Conservation (phyloP, 2,329 filamentous ascomycete genomes). For the Podosphaera xanthii region DNA sequence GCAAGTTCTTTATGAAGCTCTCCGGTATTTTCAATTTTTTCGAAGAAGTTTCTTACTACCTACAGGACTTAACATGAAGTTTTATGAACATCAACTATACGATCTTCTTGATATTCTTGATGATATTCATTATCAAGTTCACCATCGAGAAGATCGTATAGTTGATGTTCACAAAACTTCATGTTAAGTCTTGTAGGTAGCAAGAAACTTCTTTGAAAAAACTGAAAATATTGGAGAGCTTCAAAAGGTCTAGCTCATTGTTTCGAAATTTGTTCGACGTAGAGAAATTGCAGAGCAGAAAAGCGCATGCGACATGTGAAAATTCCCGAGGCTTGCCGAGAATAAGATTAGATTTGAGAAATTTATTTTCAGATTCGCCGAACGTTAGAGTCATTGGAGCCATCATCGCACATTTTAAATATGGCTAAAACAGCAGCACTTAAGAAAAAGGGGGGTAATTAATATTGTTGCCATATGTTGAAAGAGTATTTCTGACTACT, state of each 20-base stretch:
- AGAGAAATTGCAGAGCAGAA: too few relatives aligned
- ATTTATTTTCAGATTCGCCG: too few relatives aligned
- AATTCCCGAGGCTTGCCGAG: too few relatives aligned
- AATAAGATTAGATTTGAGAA: too few relatives aligned
- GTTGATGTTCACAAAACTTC: conserved; percentile 9
- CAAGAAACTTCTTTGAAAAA: too few relatives aligned
- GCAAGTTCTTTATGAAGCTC: too few relatives aligned
- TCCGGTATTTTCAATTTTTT: too few relatives aligned
- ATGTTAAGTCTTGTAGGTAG: conserved; percentile 14
- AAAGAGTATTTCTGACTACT: background rate
- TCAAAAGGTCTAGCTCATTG: too few relatives aligned
- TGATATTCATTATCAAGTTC: conserved; percentile 6
- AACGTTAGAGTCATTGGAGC: too few relatives aligned
- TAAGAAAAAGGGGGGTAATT: conserved; percentile 14
- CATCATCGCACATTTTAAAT: background rate
- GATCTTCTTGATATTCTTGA: conserved; percentile 14
- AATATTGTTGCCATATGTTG: background rate
- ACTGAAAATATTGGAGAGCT: too few relatives aligned
- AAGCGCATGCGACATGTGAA: too few relatives aligned
- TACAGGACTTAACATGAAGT: conserved; percentile 15
- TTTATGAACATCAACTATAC: conserved; percentile 7
- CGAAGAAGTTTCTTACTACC: background rate
- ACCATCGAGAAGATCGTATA: conserved; percentile 12
- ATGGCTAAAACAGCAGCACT: conserved; percentile 17
- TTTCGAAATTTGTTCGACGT: too few relatives aligned